Evolutionary conservation across 2,329 filamentous ascomycete species (phyloP).

Genomic region (Pseudogymnoascus sp.): DNA sequence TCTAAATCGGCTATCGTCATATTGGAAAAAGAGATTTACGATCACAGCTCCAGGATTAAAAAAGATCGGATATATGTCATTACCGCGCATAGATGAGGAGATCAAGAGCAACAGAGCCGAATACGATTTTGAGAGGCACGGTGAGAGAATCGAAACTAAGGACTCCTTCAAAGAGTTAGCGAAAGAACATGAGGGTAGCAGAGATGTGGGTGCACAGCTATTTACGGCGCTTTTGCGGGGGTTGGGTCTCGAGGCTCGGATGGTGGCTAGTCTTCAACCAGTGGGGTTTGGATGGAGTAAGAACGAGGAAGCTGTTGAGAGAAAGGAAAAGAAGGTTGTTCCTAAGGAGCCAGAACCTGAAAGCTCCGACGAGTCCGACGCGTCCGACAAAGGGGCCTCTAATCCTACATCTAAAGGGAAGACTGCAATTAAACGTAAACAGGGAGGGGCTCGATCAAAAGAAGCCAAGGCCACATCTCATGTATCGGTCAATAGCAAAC

Average conservation of each 20-base stretch:
- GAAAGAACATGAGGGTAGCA: constrained; percentile 65
- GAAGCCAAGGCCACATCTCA: constrained; percentile 21
- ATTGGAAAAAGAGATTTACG: constrained; percentile 81
- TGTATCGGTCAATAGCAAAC: constrained; percentile 14
- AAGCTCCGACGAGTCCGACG: constrained; percentile 22
- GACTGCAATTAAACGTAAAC: constrained; percentile 17
- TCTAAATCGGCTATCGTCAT: constrained; percentile 67
- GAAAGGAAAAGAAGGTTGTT: constrained; percentile 22
- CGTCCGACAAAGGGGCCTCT: constrained; percentile 6
- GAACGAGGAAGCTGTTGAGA: constrained; percentile 62
- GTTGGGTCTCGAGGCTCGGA: constrained; percentile 70
- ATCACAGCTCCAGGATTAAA: constrained; percentile 71
- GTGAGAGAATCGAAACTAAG: constrained; percentile 64
- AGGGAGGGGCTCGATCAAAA: constrained; percentile 13
- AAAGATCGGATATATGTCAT: constrained; percentile 82
- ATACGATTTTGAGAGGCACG: constrained; percentile 58
- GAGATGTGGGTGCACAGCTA: constrained; percentile 80
- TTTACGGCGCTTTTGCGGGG: constrained; percentile 80
- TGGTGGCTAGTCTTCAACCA: constrained; percentile 80
- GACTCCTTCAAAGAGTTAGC: constrained; percentile 64
- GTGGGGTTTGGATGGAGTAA: constrained; percentile 88
- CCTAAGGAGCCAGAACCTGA: constrained; percentile 34
- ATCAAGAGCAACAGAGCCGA: constrained; percentile 57
- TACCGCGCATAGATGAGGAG: constrained; percentile 66
- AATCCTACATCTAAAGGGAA: constrained; percentile 16